These are phyloP conservation scores for Opeltia flavorubescens DNA, from an alignment of 495 filamentous ascomycete genomes.

Conservation along the genomic window DNA sequence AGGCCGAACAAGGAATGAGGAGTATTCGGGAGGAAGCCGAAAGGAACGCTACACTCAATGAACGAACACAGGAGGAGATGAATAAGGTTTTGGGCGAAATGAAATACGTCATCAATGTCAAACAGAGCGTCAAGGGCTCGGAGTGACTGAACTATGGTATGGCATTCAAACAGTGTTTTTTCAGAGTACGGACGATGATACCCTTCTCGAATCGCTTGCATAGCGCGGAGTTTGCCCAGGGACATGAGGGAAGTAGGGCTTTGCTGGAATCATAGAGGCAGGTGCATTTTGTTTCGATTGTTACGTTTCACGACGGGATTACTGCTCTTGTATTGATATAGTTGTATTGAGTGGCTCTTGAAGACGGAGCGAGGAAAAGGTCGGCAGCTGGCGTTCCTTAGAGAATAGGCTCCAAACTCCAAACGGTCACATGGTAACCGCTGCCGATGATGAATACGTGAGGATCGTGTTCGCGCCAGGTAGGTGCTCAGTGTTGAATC, in stretches of 20 bases:
- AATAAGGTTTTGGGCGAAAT: slow-evolving; percentile 50
- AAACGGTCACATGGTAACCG: too few species aligned
- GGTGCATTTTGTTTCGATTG: background rate
- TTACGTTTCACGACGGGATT: background rate
- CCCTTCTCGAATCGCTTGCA: background rate
- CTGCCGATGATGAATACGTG: too few species aligned
- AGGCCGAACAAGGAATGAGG: slow-evolving; percentile 44
- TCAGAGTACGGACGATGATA: slow-evolving; percentile 4
- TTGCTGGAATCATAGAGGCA: background rate
- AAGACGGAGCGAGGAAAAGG: too few species aligned
- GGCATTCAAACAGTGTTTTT: slow-evolving; percentile 2
- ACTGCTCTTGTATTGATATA: background rate
- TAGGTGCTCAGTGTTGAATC: too few species aligned
- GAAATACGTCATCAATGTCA: slow-evolving; percentile 54
- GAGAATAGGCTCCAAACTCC: too few species aligned
- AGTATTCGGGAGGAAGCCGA: slow-evolving; percentile 41
- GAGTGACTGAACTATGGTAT: slow-evolving; percentile 23
- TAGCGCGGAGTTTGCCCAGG: slow-evolving; percentile 2
- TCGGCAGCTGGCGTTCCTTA: background rate
- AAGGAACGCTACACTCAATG: slow-evolving; percentile 38
- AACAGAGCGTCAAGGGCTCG: slow-evolving; percentile 38
- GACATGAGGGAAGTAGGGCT: background rate
- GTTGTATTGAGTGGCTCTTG: too few species aligned
- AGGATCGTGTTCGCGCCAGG: too few species aligned
- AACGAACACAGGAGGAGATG: slow-evolving; percentile 41